Conservation (phyloP, 495 filamentous ascomycete species). For the Neurospora intermedia region DNA sequence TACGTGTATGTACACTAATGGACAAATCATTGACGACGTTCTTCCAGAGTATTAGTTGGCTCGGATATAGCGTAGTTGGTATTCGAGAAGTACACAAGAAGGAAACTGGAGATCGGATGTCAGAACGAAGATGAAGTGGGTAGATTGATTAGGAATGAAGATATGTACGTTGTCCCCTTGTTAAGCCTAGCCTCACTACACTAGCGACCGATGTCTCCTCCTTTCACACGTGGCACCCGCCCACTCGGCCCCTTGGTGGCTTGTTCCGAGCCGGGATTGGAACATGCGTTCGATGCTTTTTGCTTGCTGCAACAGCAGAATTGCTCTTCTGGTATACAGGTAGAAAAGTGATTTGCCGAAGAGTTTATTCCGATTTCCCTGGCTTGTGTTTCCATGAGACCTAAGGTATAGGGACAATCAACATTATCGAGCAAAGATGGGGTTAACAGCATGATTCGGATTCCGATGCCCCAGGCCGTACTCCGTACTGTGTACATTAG, state of each 20-base stretch:
- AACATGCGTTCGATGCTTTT: not conserved
- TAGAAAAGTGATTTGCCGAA: not conserved
- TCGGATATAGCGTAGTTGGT: not conserved
- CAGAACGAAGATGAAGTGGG: not conserved
- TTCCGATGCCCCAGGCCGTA: no score
- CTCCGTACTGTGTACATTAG: no score
- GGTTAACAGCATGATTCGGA: no score
- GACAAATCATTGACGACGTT: not conserved
- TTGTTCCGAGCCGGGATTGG: not conserved
- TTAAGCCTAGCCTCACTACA: not conserved
- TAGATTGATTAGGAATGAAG: no score
- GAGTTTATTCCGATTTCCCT: not conserved
- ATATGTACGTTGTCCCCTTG: no score
- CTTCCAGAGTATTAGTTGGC: no score
- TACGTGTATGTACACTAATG: no score
- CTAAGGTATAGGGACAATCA: no score
- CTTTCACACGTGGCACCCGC: not conserved
- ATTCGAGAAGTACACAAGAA: no score
- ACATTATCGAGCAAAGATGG: no score
- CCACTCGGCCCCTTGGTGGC: not conserved
- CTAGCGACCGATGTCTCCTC: not conserved
- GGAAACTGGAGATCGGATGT: not conserved
- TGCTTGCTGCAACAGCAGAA: not conserved
- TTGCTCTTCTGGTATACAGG: no score
- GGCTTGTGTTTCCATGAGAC: no score